phyloP scores from a whole-genome alignment of 1,284 basidiomycete genomes.

The Inonotus obliquus region DNA sequence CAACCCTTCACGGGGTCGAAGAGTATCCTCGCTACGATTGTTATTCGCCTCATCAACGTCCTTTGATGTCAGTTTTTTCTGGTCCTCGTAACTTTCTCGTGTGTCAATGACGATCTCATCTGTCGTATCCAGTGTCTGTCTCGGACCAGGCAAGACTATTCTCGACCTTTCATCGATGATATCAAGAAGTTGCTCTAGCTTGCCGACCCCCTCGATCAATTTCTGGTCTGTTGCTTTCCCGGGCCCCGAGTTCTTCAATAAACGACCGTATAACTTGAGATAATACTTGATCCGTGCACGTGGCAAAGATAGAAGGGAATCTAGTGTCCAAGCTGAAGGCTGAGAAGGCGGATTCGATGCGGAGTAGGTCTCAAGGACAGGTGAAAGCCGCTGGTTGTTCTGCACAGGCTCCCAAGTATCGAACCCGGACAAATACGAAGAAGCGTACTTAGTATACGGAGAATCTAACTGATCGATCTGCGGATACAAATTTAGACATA shows the following conservation, averaged over 20 bases:
- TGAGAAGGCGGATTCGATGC: constrained; percentile 48
- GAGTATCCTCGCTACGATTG: neutral
- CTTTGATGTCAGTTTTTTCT: neutral
- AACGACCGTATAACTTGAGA: constrained; percentile 82
- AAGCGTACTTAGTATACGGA: constrained; percentile 82
- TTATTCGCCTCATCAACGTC: neutral
- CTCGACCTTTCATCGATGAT: constrained; percentile 59
- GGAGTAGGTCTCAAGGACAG: constrained; percentile 72
- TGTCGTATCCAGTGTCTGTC: constrained; percentile 32
- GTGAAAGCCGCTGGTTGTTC: constrained; percentile 66
- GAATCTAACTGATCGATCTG: constrained; percentile 87
- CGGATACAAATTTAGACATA: constrained; percentile 16
- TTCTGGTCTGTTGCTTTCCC: constrained; percentile 87
- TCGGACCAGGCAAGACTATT: constrained; percentile 26
- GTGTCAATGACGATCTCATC: constrained; percentile 54
- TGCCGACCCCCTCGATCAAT: constrained; percentile 76
- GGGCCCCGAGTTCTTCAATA: constrained; percentile 85
- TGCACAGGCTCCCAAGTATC: constrained; percentile 80
- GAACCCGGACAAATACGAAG: constrained; percentile 73
- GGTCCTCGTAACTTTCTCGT: constrained; percentile 23
- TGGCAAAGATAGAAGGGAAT: constrained; percentile 84
- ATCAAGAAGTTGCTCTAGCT: constrained; percentile 70
- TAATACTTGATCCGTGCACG: constrained; percentile 87
- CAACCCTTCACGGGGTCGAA: constrained; percentile 29
- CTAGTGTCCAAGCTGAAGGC: constrained; percentile 74